A percentile compares a stretch with the other conserved stretches of the same genome.
phyloP scores from a whole-genome alignment of 139 green algal species.

The Pycnococcus provasolii region DNA sequence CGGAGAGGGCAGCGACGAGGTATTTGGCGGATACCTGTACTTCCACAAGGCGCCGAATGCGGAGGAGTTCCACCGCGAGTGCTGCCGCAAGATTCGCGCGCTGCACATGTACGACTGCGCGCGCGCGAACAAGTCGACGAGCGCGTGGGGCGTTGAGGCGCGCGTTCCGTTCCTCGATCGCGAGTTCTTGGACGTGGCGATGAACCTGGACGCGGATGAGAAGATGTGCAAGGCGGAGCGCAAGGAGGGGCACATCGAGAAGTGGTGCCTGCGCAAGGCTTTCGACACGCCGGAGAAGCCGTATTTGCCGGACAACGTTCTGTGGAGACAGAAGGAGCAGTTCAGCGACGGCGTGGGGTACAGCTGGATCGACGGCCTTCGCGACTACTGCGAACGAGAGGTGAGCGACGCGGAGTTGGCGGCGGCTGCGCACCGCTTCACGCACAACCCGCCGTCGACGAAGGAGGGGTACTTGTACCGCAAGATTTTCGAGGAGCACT shows the following conservation, averaged over 20 bases:
- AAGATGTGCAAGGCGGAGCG: conserved; percentile 28
- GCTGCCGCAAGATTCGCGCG: conserved; percentile 62
- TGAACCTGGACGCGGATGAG: conserved; percentile 75
- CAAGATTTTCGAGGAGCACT: conserved; percentile 79
- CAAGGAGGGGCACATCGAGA: conserved; percentile 79
- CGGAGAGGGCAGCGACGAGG: conserved; percentile 86
- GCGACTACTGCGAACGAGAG: conserved; percentile 44
- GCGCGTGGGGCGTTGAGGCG: conserved; percentile 82
- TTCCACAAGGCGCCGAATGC: conserved; percentile 78
- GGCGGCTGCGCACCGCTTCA: conserved; percentile 48
- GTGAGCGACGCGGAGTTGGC: conserved; percentile 56
- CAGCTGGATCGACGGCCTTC: conserved; percentile 72
- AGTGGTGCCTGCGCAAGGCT: conserved; percentile 89
- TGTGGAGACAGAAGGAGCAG: conserved; percentile 97
- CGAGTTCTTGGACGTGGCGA: conserved; percentile 72
- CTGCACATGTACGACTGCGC: conserved; percentile 79
- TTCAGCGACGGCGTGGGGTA: conserved; percentile 90
- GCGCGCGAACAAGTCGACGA: conserved; percentile 87
- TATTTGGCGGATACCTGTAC: conserved; percentile 89
- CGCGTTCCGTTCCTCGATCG: conserved; percentile 92
- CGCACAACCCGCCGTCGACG: conserved; percentile 68
- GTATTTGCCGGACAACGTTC: conserved; percentile 61
- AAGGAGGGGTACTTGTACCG: conserved; percentile 87
- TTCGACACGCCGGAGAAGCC: conserved; percentile 77
- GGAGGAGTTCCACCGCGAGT: conserved; percentile 75